Percentiles rank a stretch among this genome's conserved stretches.
Conservation (phyloP, 495 filamentous ascomycete species). For the Baudoinia panamericana region DNA sequence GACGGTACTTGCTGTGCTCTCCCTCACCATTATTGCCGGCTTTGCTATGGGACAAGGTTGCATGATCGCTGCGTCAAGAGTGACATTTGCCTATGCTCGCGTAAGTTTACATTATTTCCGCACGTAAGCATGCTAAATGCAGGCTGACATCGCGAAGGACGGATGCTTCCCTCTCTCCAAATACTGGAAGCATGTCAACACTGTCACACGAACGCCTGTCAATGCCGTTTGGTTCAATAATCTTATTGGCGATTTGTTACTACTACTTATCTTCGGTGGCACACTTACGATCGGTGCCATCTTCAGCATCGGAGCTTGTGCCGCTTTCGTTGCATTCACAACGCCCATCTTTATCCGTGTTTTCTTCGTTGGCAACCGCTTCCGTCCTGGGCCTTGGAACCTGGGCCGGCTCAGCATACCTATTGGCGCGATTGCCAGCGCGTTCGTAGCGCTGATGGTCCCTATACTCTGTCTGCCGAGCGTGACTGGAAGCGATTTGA, state of each 20-base stretch:
- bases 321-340: constrained; percentile 60
- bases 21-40: constrained; percentile 59
- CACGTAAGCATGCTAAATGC: no score
- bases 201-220: constrained; percentile 54
- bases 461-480: constrained; percentile 63
- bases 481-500: constrained; percentile 43
- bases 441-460: constrained; percentile 58
- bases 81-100: constrained; percentile 72
- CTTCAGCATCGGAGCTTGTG: constrained; percentile 66
- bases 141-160: no score
- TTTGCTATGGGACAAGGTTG: constrained; percentile 76
- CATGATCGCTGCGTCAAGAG: constrained; percentile 67
- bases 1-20: constrained; percentile 51
- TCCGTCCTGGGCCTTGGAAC: constrained; percentile 63
- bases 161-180: constrained; percentile 53
- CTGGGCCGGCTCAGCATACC: constrained; percentile 48
- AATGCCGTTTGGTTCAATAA: constrained; percentile 69
- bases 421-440: constrained; percentile 47
- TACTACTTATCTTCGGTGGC: constrained; percentile 59
- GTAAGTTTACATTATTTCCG: no score
- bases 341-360: constrained; percentile 63
- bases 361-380: constrained; percentile 58
- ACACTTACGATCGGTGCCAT: constrained; percentile 54
- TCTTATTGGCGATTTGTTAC: constrained; percentile 48
- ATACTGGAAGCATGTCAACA: constrained; percentile 55